Evolutionary conservation across 2,329 filamentous ascomycete genomes (phyloP).

Genomic region (Colletotrichum echinochloae): DNA sequence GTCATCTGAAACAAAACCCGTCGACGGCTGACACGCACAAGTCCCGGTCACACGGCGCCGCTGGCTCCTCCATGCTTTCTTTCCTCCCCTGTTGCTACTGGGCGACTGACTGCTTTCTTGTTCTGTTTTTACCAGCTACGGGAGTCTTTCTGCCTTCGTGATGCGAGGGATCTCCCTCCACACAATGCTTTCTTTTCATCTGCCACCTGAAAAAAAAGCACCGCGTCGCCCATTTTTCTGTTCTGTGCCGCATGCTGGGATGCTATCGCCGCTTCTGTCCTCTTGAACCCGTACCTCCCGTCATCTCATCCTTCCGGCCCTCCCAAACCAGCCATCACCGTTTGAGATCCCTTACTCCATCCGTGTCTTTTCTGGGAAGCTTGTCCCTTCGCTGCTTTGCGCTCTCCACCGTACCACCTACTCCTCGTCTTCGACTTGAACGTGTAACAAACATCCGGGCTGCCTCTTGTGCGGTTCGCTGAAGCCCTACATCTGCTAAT

Average conservation of each 20-base stretch:
- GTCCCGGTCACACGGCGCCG: conserved; percentile 24
- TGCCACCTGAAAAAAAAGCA: neutral
- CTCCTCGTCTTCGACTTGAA: neutral
- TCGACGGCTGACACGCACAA: conserved; percentile 37
- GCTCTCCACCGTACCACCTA: neutral
- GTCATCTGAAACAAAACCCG: conserved; percentile 40
- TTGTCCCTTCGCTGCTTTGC: neutral
- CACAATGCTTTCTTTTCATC: neutral
- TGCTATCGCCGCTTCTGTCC: neutral
- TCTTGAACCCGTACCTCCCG: conserved; percentile 6
- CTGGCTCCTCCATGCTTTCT: conserved; percentile 6
- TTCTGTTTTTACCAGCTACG: neutral
- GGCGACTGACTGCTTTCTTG: neutral
- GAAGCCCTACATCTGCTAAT: conserved; percentile 15
- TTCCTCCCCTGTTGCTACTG: neutral
- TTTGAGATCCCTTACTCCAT: conserved; percentile 3
- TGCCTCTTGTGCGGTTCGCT: conserved; percentile 17
- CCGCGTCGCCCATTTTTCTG: no score
- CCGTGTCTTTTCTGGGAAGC: neutral
- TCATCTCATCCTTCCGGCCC: conserved; percentile 1
- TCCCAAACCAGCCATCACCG: neutral
- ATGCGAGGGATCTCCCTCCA: neutral
- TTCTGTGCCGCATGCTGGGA: neutral
- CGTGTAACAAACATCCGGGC: neutral
- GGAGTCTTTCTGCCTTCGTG: neutral